Conservation (phyloP, 306 rosid genomes). For the Pueraria montana region DNA sequence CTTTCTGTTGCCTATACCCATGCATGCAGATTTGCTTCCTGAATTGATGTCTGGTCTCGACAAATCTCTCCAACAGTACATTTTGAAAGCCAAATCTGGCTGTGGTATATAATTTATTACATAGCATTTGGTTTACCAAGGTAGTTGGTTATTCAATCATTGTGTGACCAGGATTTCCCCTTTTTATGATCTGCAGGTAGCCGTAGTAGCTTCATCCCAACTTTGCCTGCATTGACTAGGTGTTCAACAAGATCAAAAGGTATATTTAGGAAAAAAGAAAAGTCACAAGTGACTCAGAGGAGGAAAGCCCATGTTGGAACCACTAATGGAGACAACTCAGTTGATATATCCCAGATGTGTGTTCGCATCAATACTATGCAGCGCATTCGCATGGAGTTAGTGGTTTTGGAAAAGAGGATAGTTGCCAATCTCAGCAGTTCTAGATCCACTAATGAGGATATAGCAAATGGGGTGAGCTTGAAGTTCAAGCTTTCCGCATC, state of each 20-base stretch:
- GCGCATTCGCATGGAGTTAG: constrained; percentile 79
- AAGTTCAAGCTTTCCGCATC: constrained; percentile 76
- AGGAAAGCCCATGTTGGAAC: constrained; percentile 71
- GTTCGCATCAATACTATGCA: constrained; percentile 89
- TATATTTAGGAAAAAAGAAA: constrained; percentile 81
- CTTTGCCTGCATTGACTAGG: constrained; percentile 89
- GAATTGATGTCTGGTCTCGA: constrained; percentile 85
- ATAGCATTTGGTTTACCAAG: constrained; percentile 37
- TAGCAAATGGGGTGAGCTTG: constrained; percentile 55
- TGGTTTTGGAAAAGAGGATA: constrained; percentile 74
- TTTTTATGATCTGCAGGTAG: constrained; percentile 70
- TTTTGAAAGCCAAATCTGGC: constrained; percentile 79
- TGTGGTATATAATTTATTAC: constrained; percentile 69
- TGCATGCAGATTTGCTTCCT: constrained; percentile 71
- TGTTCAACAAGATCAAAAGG: constrained; percentile 84
- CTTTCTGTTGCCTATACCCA: constrained; percentile 82
- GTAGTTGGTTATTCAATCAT: constrained; percentile 9
- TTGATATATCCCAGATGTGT: constrained; percentile 77
- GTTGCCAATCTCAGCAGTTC: constrained; percentile 69
- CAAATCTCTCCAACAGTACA: constrained; percentile 83
- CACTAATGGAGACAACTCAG: constrained; percentile 59
- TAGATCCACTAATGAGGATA: constrained; percentile 52
- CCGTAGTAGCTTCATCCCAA: constrained; percentile 69
- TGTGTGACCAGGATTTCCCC: constrained; percentile 40
- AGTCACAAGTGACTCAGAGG: constrained; percentile 63